Percentiles rank a stretch among this genome's conserved stretches.
Evolutionary conservation across 495 filamentous ascomycete genomes (phyloP).

Genomic region (Trichoderma orchidacearum): DNA sequence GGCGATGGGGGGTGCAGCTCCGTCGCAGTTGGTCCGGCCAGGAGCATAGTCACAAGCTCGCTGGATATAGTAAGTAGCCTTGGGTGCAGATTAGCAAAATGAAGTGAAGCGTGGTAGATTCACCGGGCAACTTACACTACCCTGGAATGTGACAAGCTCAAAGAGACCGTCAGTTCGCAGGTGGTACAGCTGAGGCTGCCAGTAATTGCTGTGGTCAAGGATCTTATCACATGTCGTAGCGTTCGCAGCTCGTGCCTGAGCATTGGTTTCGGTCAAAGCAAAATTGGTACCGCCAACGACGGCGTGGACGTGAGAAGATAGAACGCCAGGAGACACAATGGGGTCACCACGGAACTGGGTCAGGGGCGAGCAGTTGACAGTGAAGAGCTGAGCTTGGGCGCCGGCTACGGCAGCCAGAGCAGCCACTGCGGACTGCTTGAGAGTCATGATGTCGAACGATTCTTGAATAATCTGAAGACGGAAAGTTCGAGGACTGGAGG

Average conservation of each 20-base stretch:
- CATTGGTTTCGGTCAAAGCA: constrained; percentile 44
- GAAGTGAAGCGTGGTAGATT: not conserved
- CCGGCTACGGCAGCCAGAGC: not conserved
- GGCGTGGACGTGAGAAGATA: constrained; percentile 51
- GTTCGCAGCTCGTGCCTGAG: not conserved
- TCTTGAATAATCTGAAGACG: not conserved
- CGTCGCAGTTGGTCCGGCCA: not conserved
- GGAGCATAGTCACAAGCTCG: constrained; percentile 6
- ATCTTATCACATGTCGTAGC: constrained; percentile 11
- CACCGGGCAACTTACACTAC: constrained; percentile 4
- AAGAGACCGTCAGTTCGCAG: constrained; percentile 48
- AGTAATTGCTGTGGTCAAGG: constrained; percentile 61
- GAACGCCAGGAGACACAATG: constrained; percentile 43
- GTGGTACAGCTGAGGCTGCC: constrained; percentile 59
- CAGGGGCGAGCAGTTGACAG: constrained; percentile 13
- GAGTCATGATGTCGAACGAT: not conserved
- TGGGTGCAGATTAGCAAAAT: not conserved
- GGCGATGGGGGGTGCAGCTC: constrained; percentile 10
- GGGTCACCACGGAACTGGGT: constrained; percentile 50
- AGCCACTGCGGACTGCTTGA: not conserved
- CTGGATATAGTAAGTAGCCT: constrained; percentile 8
- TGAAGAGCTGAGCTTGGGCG: not conserved
- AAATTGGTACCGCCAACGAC: constrained; percentile 62
- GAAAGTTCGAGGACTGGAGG: not conserved
- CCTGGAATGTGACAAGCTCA: constrained; percentile 42